These are phyloP conservation scores for Teratosphaeriaceae sp. DNA, from an alignment of 2,329 filamentous ascomycete species.

Conservation along the genomic window DNA sequence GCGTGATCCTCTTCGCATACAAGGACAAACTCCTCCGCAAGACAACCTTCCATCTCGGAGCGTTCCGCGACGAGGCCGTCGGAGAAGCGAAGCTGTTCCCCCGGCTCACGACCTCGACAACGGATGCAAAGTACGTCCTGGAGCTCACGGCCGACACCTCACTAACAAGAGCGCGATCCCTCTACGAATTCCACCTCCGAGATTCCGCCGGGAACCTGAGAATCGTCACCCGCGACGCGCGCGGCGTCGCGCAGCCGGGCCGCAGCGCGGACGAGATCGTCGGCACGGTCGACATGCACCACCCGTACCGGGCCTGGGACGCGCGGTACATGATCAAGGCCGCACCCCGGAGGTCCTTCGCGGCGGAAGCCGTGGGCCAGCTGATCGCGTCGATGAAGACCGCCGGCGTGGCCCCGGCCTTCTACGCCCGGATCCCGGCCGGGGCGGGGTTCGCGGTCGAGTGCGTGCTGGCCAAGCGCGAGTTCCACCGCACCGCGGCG, in stretches of 20 bases:
- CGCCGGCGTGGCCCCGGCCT: background rate
- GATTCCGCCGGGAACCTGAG: background rate
- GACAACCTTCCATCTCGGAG: background rate
- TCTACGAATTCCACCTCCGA: background rate
- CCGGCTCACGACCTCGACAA: background rate
- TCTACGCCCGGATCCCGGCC: constrained; percentile 9
- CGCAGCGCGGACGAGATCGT: background rate
- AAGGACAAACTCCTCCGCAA: constrained; percentile 1
- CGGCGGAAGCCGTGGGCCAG: background rate
- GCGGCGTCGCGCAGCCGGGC: background rate
- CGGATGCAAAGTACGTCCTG: background rate
- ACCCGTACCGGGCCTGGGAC: constrained; percentile 17
- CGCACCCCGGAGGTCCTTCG: background rate
- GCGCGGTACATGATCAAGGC: constrained; percentile 8
- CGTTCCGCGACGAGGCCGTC: background rate
- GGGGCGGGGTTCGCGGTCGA: constrained; percentile 11
- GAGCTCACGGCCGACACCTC: background rate
- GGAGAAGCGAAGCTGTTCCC: background rate
- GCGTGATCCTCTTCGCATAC: background rate
- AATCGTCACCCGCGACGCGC: background rate
- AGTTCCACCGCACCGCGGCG: constrained; percentile 6
- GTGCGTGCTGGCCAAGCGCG: constrained; percentile 13
- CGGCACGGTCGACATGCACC: constrained; percentile 15
- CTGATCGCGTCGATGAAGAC: constrained; percentile 9
- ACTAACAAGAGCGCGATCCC: background rate